Evolutionary conservation across 31 red algal genomes (phyloP), one percentile per base, ranked within the genome.

Genomic region (Endocladia muricata): DNA sequence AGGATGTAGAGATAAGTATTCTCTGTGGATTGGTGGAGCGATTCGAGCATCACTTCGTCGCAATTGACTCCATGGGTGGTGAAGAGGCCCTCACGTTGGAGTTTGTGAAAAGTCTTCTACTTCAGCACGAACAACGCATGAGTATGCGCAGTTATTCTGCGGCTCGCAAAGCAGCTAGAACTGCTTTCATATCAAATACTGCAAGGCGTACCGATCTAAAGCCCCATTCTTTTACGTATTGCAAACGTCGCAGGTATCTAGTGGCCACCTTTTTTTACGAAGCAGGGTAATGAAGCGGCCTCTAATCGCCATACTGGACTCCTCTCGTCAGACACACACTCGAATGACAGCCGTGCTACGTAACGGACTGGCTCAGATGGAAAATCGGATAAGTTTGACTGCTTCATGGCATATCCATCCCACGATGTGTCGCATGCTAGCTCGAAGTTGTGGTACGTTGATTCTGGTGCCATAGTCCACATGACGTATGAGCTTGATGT

Each of bases 11-110:
- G 7, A 74, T 74, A 48, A 34, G 25, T 13, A 58, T 74, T 23
- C 22, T 74, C 21, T 56, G 1, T 32, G 42, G 70, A 25, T 0
- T 74, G 9, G 8, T 17, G 0, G 21, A 42, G 25, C 35, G 41
- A 7, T 74, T 74, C 31, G 70, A 78, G 1, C 35, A 78, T 40
- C 74, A 56, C 54, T 64, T 64, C 44, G 55, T 78, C 6, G 55
- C 74, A 19, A 64, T 78, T 66, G 42, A 78, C 1, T 40, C 74
- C 55, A 0, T 64, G 8, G 17, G 30, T n/a, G 74, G 56, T 64
- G 55, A 57, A 26, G 0, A 15, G 21, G 0, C 9, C 8, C 47
- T 74, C 48, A 57, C 21, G 13, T 57, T 74, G 41, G 70, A 74
- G 42, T 64, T 78, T 42, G 55, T 64, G 54, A 78, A 78, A 40